Evolutionary conservation across 1,284 basidiomycete species (phyloP), one percentile per base, ranked within the genome.

Genomic region (Leccinum fuscescens): DNA sequence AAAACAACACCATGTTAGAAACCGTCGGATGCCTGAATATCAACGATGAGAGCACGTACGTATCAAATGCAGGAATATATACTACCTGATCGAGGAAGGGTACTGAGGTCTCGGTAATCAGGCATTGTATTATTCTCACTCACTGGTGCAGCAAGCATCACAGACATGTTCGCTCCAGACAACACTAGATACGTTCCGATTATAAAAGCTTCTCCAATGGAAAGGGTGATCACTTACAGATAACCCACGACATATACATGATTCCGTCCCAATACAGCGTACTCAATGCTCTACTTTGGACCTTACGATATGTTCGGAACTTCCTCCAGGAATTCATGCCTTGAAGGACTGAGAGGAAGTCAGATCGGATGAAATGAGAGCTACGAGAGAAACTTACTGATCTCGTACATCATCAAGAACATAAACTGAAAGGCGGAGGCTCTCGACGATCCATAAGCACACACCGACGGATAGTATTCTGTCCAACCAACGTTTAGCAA

Each of bases 251-350:
- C 69, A 74, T 70, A 15, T 74, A 70, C 55, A 66, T 15, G 29
- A 74, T 68, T 4, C 69, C 72, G 3, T 72, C 72, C 62, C 65
- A 69, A 46, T 70, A 70, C 1, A 73, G 49, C 14, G 62, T 71
- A 37, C 57, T 70, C 54, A 73, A 49, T 3, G 64, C 22, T 31
- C 54, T 60, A 49, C 68, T 73, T 2, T 20, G 55, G 9, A 69
- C 1, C 24, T 51, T 5, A 17, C 68, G 66, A 51, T 72, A 74
- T 9, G 62, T 60, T 50, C 60, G 42, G 24, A 73, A 72, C 55
- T 62, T 74, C 49, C 60, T 65, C 67, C 68, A 73, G 8, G 64
- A 54, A 61, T 54, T 70, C 69, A 69, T 69, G 35, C 62, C 17
- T 52, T 71, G 68, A 56, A 69, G 70, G 12, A 72, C 70, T 72